Base-by-base conservation (phyloP, 2,329 filamentous ascomycete species). In the Sporothrix pallida region DNA sequence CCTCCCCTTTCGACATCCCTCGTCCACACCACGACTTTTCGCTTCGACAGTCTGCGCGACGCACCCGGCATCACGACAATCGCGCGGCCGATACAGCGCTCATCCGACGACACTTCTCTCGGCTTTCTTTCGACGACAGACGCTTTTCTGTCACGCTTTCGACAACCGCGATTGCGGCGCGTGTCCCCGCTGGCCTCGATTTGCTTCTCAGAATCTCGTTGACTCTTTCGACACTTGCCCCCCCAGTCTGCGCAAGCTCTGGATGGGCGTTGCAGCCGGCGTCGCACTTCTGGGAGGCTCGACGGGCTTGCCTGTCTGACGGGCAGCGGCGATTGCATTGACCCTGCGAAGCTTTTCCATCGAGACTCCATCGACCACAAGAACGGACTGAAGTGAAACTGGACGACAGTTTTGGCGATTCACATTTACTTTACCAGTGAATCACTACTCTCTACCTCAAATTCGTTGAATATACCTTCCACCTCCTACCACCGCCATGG, bases 301-400 rank as follows among this genome's bases (percentile, higher is more conserved):
- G 82, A 83, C 83, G 83, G 86, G 86, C 86, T 83, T 82, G 81
- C 80, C 81, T 83, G 86, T 83, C 84, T 84, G 81, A 81, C 75
- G 77, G 73, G 74, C 70, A 63, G 73, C 58, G 63, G 52, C 50
- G 67, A 71, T 58, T 31, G 10, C 10, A 26, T 15, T 15, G 46
- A 31, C 52, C 15, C 15, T 50, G 26, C 69, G 67, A 56, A 46
- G 44, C 60, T 50, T 31, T 60, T 13, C n/a, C 23, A 17, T 50
- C 50, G 8, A 15, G 13, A 23, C 42, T 13, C 17, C 62, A 23
- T 26, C 48, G 23, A 26, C 23, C 23, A 26, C 23, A 26, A 26
- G 31, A 37, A 37, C 31, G 31, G 5, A 37, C 31, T 37, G 31
- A 37, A 37, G 31, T 37, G 31, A 37, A 37, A 6, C 31, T 37